phyloP scores from a whole-genome alignment of 1,139 yeast genomes.

The Pichia sp. region DNA sequence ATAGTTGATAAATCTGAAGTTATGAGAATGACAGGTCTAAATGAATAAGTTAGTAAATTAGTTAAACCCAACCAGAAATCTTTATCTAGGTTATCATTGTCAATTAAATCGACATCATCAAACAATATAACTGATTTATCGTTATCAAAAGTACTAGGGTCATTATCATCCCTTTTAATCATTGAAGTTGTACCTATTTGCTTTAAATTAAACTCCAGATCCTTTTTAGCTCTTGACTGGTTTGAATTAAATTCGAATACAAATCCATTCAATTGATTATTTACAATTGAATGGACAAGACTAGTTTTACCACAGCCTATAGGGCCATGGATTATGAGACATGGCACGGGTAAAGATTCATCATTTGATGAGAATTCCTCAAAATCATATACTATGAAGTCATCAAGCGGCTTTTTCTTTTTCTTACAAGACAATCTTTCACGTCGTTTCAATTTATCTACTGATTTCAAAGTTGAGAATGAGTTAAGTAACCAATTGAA shows the following conservation, averaged over 20 bases:
- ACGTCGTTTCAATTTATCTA: slow-evolving; percentile 31
- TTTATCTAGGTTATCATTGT: slow-evolving; percentile 58
- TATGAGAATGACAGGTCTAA: slow-evolving; percentile 76
- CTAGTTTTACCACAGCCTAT: slow-evolving; percentile 78
- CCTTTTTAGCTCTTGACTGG: slow-evolving; percentile 64
- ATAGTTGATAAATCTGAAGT: slow-evolving; percentile 52
- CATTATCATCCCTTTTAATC: slow-evolving; percentile 33
- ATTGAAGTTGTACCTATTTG: slow-evolving; percentile 83
- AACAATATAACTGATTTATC: slow-evolving; percentile 47
- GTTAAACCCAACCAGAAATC: slow-evolving; percentile 75
- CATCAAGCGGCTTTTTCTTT: slow-evolving; percentile 27
- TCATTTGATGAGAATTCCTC: slow-evolving; percentile 29
- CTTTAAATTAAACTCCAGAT: slow-evolving; percentile 55
- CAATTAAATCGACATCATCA: slow-evolving; percentile 81
- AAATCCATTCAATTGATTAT: slow-evolving; percentile 53
- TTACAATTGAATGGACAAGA: slow-evolving; percentile 61
- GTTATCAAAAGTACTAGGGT: not conserved
- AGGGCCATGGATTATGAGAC: slow-evolving; percentile 64
- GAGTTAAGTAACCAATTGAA: slow-evolving; percentile 45
- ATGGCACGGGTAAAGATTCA: slow-evolving; percentile 42
- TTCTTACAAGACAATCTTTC: slow-evolving; percentile 28
- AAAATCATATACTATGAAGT: slow-evolving; percentile 42
- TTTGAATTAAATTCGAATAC: slow-evolving; percentile 80
- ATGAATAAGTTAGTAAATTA: slow-evolving; percentile 55
- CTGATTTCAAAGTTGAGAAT: slow-evolving; percentile 37